Conservation (phyloP, 2,329 filamentous ascomycete genomes). For the Fonsecaea multimorphosa region DNA sequence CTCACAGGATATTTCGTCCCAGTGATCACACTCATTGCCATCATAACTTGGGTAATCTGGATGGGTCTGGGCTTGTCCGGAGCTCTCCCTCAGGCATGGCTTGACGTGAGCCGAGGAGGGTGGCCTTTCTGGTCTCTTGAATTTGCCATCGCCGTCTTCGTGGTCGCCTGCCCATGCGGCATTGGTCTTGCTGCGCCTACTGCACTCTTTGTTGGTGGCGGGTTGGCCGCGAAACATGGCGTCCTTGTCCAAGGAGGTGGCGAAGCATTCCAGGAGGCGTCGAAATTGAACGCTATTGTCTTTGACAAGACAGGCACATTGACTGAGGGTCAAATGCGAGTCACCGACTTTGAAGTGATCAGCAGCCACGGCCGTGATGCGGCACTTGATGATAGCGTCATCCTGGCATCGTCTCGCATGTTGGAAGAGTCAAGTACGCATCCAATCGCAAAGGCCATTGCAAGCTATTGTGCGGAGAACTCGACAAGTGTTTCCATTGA, state of each 20-base stretch:
- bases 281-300: conserved; percentile 75
- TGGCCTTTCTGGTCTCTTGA: conserved; percentile 63
- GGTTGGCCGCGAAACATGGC: conserved; percentile 77
- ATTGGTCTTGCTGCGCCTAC: conserved; percentile 85
- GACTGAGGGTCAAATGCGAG: conserved; percentile 67
- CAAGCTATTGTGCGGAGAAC: conserved; percentile 54
- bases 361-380: conserved; percentile 15
- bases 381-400: conserved; percentile 42
- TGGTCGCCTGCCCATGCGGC: conserved; percentile 84
- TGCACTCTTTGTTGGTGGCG: conserved; percentile 82
- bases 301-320: conserved; percentile 91
- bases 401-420: conserved; percentile 55
- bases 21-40: conserved; percentile 55
- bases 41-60: conserved; percentile 56
- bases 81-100: conserved; percentile 56
- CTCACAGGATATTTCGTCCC: conserved; percentile 59
- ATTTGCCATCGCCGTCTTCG: conserved; percentile 82
- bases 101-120: conserved; percentile 54
- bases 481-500: conserved; percentile 38
- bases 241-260: conserved; percentile 85
- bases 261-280: conserved; percentile 84
- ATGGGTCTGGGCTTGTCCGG: conserved; percentile 53
- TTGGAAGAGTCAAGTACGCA: conserved; percentile 67
- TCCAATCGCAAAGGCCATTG: conserved; percentile 63
- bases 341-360: conserved; percentile 59